Evolutionary conservation across 768 basidiomycete species (phyloP).

Genomic region (Kwoniella dejecticola): DNA sequence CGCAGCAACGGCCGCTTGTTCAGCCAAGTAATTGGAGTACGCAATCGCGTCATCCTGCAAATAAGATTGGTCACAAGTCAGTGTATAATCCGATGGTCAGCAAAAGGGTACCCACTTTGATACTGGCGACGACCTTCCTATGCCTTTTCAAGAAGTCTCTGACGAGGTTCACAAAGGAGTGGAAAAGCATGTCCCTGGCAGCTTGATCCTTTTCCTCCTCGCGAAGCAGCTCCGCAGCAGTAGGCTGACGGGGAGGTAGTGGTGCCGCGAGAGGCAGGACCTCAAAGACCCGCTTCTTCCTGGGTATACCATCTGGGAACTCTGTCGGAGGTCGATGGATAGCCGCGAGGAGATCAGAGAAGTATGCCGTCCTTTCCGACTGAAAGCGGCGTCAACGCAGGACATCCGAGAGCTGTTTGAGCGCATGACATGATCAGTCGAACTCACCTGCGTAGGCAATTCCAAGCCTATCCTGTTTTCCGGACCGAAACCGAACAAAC

Average conservation of each 20-base stretch:
- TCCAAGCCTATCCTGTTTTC: conserved; percentile 73
- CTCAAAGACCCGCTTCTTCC: conserved; percentile 81
- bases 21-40: conserved; percentile 13
- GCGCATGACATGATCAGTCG: not conserved
- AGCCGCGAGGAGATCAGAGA: conserved; percentile 70
- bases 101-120: conserved; percentile 63
- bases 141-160: conserved; percentile 88
- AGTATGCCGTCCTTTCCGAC: conserved; percentile 72
- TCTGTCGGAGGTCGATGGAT: conserved; percentile 75
- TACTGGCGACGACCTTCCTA: conserved; percentile 81
- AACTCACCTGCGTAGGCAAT: conserved; percentile 59
- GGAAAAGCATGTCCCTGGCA: conserved; percentile 77
- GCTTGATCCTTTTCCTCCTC: conserved; percentile 81
- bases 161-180: conserved; percentile 85
- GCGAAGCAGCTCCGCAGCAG: conserved; percentile 74
- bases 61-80: not conserved
- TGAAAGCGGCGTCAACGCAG: conserved; percentile 17
- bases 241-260: conserved; percentile 77
- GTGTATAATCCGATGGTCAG: conserved; percentile 15
- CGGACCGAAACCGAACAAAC: conserved; percentile 81
- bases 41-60: conserved; percentile 26
- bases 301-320: conserved; percentile 84
- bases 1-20: conserved; percentile 36
- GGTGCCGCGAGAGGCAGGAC: conserved; percentile 86
- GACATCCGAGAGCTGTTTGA: not conserved